These are phyloP conservation scores for Alternaria infectoria DNA, from an alignment of 2,329 filamentous ascomycete genomes.

Conservation along the genomic window DNA sequence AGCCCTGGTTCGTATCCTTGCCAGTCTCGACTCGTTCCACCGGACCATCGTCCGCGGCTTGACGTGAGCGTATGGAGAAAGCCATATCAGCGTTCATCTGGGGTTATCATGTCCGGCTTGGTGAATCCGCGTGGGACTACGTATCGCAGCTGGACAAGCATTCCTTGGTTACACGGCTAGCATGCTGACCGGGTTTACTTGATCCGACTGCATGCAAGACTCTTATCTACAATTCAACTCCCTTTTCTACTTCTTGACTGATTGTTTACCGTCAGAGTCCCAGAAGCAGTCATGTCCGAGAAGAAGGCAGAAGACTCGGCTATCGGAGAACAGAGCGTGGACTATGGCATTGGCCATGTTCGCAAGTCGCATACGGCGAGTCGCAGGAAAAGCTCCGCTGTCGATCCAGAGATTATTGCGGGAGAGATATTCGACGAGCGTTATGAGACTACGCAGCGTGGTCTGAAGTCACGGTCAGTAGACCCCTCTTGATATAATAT, in stretches of 20 bases:
- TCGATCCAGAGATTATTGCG: constrained; percentile 31
- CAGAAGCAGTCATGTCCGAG: constrained; percentile 20
- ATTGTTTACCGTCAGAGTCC: neutral
- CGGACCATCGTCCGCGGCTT: neutral
- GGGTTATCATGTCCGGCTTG: neutral
- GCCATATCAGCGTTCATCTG: neutral
- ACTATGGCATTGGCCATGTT: constrained; percentile 18
- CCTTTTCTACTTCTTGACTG: neutral
- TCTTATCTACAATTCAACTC: constrained; percentile 4
- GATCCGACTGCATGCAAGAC: constrained; percentile 5
- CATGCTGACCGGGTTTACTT: constrained; percentile 6
- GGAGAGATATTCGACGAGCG: constrained; percentile 43
- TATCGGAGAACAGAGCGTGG: constrained; percentile 4
- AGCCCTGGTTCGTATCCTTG: constrained; percentile 3
- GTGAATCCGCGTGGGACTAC: neutral
- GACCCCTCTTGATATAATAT: constrained; percentile 10
- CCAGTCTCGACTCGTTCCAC: neutral
- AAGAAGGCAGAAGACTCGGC: constrained; percentile 15
- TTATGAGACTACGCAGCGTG: constrained; percentile 48
- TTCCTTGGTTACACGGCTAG: constrained; percentile 4
- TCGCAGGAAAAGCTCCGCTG: constrained; percentile 30
- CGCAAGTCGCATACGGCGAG: constrained; percentile 4
- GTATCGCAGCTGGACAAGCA: constrained; percentile 6
- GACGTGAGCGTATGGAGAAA: neutral
- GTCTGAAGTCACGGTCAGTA: constrained; percentile 47